Percentiles rank a stretch among this genome's conserved stretches.
Conservation (phyloP, 805 yeast species). For the Ogataea parapolymorpha region DNA sequence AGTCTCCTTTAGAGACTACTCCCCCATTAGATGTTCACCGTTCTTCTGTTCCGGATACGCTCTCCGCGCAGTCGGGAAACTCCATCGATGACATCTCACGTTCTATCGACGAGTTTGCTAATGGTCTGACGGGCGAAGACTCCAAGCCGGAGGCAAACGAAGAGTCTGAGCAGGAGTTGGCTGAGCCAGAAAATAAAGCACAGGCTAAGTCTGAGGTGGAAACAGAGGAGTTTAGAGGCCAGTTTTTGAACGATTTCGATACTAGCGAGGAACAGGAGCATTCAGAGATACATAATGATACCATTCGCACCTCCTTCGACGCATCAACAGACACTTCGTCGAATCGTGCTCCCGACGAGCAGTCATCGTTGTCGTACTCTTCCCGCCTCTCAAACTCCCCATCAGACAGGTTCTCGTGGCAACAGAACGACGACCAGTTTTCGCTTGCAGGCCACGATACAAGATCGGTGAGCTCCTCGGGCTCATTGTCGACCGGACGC, state of each 20-base stretch:
- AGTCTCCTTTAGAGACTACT: background rate
- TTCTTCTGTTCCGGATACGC: background rate
- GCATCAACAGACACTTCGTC: conserved; percentile 1
- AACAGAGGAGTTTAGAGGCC: conserved; percentile 1
- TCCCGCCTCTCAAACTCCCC: background rate
- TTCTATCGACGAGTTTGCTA: conserved; percentile 18
- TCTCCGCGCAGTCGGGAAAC: conserved; percentile 1
- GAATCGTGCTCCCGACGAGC: background rate
- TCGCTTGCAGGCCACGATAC: conserved; percentile 12
- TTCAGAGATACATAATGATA: background rate
- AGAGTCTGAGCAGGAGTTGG: background rate
- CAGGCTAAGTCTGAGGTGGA: background rate
- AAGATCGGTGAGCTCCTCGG: conserved; percentile 19
- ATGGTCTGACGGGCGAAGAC: background rate
- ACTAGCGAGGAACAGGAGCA: conserved; percentile 4
- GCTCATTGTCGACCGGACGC: conserved; percentile 22
- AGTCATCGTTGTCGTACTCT: background rate
- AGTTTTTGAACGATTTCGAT: conserved; percentile 5
- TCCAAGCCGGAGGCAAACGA: conserved; percentile 1
- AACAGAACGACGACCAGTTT: conserved; percentile 12
- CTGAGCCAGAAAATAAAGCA: background rate
- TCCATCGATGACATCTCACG: conserved; percentile 17
- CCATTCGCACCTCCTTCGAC: conserved; percentile 3
- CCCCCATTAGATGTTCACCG: background rate
- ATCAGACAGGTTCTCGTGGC: conserved; percentile 18